Base-by-base conservation (phyloP, 1,284 basidiomycete species). In the Violaceomyces palustris region DNA sequence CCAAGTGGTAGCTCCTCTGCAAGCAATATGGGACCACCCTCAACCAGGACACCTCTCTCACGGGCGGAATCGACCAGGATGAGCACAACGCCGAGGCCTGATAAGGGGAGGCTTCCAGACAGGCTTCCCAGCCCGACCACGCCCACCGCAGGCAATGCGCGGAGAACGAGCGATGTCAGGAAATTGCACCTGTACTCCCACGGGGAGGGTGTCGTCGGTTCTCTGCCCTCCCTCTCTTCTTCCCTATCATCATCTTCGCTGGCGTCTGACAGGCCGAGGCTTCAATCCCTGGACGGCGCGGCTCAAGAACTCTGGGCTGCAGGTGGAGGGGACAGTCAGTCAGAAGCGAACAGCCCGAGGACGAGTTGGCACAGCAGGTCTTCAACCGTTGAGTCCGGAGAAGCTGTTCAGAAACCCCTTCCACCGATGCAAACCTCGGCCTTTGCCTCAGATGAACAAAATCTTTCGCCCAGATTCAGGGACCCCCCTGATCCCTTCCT, bases 331-430 rank as follows among this genome's bases (percentile, higher is more conserved):
- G n/a, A n/a, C 35, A 44, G 42, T 11, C 53, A 39, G 21, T 61
- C 51, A 9, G 43, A 42, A 11, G 48, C 21, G 34, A 62, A 50
- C 3, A 58, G 55, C 30, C 55, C 56, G 17, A 45, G 56, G 25
- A 59, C 57, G 28, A 54, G 57, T 42, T 63, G 60, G 60, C 60
- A 60, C 39, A 63, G 60, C 35, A 50, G 57, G 23, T 60, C 60
- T 1, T 63, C 60, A 19, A 63, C 60, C 11, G 45, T 63, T 35
- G 60, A 63, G 21, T 60, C 57, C 2, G 46, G 49, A 31, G 60
- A 63, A n/a, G 43, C 56, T n/a, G 42, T 47, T 4, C 45, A 52
- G 39, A 59, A 59, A 11, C 46, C 50, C 25, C 22, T 33, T 3
- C 38, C 39, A 0, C 50, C 32, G 6, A 30, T 12, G 12, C 29